Base-by-base conservation (phyloP, 2,329 filamentous ascomycete species). In the Trichoderma pleuroti region DNA sequence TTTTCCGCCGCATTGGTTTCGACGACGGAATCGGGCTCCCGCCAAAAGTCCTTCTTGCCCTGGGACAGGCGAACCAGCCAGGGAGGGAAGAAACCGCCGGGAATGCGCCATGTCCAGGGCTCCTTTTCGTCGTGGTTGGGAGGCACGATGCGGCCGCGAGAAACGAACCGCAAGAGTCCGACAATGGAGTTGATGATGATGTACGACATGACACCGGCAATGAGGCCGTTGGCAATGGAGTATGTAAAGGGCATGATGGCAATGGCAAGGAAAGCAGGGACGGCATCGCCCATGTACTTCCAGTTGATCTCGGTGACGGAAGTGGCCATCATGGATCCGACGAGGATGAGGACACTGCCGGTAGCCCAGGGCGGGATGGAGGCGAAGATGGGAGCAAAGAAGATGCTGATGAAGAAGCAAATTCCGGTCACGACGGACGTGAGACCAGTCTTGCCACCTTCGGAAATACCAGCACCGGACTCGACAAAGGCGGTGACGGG, bases 351-450 rank as follows among this genome's bases (percentile, higher is more conserved):
- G n/a, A 94, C 94, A 78, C 92, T 94, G 61, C 93, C 93, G 0
- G 93, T 97, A 3, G 93, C 93, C 92, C 93, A 97, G 0, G 93
- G 91, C 5, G 93, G 93, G 71, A 97, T 96, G 0, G 92, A 94
- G 11, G 93, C 93, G 77, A 97, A 97, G 70, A 97, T 95, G 0
- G 93, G 93, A 0, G 93, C 93, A 78, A 97, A 97, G 85, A 97
- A 97, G 72, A 97, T 87, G 70, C 92, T 89, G 78, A 97, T 88
- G 83, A 97, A 91, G 84, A 97, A 97, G 82, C 91, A 94, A 63
- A 97, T 70, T 6, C 93, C 93, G 0, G 92, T 91, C 18, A 88
- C 84, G 80, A 95, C 92, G 60, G 93, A 90, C 0, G 93, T 96
- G n/a, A 97, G 82, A 18, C 93, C 93, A 0, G 93, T 97, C 77